Evolutionary conservation across 108 stramenopile species (phyloP).

Genomic region (Parietichytrium sp.): DNA sequence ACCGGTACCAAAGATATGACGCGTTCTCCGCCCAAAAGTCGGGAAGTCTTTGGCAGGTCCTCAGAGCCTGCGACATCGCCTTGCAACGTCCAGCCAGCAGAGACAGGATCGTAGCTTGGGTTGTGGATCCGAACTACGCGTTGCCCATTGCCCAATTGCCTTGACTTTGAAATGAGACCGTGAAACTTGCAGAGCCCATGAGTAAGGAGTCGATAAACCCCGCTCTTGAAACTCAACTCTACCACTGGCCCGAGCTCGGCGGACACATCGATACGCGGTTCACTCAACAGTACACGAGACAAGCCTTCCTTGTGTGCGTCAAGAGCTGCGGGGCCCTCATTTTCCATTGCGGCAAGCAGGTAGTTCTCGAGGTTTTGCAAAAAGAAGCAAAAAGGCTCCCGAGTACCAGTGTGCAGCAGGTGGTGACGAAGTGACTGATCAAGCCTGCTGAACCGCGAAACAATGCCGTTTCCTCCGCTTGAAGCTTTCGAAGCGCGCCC

Average conservation of each 20-base stretch:
- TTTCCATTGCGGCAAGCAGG: not conserved
- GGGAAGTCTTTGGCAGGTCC: no score
- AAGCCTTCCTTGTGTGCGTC: not conserved
- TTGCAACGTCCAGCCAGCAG: constrained; percentile 2
- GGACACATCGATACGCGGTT: not conserved
- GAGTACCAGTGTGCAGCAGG: not conserved
- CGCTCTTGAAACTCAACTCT: constrained; percentile 18
- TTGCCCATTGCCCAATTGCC: not conserved
- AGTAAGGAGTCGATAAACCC: not conserved
- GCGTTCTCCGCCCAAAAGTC: not conserved
- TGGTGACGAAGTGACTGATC: not conserved
- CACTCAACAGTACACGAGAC: not conserved
- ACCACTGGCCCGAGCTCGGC: not conserved
- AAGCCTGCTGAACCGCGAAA: not conserved
- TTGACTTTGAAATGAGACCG: not conserved
- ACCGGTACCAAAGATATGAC: not conserved
- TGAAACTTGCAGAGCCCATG: constrained; percentile 26
- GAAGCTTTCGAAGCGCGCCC: not conserved
- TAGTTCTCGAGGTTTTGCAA: not conserved
- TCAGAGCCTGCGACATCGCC: no score
- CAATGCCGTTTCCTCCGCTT: not conserved
- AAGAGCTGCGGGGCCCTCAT: not conserved
- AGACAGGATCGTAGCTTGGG: not conserved
- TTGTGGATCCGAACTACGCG: not conserved
- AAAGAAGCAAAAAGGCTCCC: not conserved